A percentile compares a stretch with the other conserved stretches of the same genome.
These are phyloP conservation scores for Ophiocordyceps polyrhachis-furcata DNA, from an alignment of 2,329 filamentous ascomycete genomes.

Conservation along the genomic window DNA sequence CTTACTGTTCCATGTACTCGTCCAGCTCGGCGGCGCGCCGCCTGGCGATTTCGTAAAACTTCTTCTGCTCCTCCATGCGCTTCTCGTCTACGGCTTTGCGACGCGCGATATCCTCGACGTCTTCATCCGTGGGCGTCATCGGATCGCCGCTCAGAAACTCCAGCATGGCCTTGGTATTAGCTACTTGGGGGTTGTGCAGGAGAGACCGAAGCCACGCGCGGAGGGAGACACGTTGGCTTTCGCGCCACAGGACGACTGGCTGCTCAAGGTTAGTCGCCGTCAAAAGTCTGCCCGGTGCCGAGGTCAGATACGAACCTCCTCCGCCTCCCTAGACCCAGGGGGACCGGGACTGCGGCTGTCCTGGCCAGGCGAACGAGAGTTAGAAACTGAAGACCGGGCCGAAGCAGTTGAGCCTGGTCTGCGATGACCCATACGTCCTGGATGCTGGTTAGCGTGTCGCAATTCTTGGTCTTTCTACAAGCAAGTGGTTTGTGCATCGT, in stretches of 20 bases:
- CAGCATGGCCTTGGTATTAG: slow-evolving; percentile 62
- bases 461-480: background rate
- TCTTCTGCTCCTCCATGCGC: slow-evolving; percentile 77
- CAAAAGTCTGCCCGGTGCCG: background rate
- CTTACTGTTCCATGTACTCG: slow-evolving; percentile 90
- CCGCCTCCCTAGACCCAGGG: slow-evolving; percentile 7
- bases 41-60: slow-evolving; percentile 89
- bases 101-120: slow-evolving; percentile 60
- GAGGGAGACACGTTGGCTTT: slow-evolving; percentile 79
- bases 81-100: slow-evolving; percentile 73
- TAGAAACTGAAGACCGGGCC: slow-evolving; percentile 12
- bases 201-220: slow-evolving; percentile 79
- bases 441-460: background rate
- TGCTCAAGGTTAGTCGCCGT: slow-evolving; percentile 14
- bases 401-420: slow-evolving; percentile 13
- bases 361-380: slow-evolving; percentile 14
- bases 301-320: slow-evolving; percentile 8
- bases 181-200: slow-evolving; percentile 67
- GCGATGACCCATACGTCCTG: slow-evolving; percentile 2
- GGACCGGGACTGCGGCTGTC: slow-evolving; percentile 10
- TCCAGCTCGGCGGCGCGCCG: slow-evolving; percentile 83
- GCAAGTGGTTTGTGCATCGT: background rate
- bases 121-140: slow-evolving; percentile 60
- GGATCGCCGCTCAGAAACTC: slow-evolving; percentile 66
- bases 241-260: slow-evolving; percentile 53